Evolutionary conservation across 805 yeast species (phyloP), one percentile per base, ranked within the genome.

Genomic region (Saturnispora hagleri): DNA sequence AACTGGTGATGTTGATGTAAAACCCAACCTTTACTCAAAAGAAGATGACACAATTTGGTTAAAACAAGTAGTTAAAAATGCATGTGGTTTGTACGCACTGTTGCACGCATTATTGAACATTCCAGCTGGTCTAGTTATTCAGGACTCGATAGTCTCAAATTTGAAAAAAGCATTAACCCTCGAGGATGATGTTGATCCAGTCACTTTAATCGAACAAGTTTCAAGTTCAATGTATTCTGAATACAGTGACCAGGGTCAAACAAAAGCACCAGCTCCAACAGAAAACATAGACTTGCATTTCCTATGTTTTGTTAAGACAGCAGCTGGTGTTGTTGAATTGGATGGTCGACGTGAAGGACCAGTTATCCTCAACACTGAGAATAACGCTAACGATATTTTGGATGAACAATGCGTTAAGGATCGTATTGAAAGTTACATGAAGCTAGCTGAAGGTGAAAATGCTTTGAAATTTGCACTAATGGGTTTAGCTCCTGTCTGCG

Each of bases 21-120:
- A 42, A 27, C 2, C 26, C 1, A 41, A 51, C 24, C 18, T n/a
- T 13, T 33, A 46, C 22, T 12, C 8, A 8, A 45, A 59, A 31
- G 56, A 33, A 26, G 20, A 60, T 6, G 60, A 66, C 10, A 71
- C 81, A 15, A 57, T 75, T n/a, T 93, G 98, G 97, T 80, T 82
- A 59, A 81, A 80, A 58, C 99, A 91, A 62, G 81, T 89, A 0
- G 79, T 93, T 17, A 79, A 78, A 55, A 91, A 91, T 64, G 95
- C 95, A 0, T 91, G 99, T 70, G 99, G 99, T 5, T 75, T 95
- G 33, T 88, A 86, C 67, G 98, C 96, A 0, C 65, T 93, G 45
- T 69, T 91, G 22, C 97, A 91, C 60, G 56, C 70, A 1, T 60
- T 78, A 36, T 57, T 72, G 33, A 79, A 79, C 57, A 58, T 79